Evolutionary conservation across 225 moss, liverwort and hornwort genomes (phyloP).

Genomic region (Neckera pumila): DNA sequence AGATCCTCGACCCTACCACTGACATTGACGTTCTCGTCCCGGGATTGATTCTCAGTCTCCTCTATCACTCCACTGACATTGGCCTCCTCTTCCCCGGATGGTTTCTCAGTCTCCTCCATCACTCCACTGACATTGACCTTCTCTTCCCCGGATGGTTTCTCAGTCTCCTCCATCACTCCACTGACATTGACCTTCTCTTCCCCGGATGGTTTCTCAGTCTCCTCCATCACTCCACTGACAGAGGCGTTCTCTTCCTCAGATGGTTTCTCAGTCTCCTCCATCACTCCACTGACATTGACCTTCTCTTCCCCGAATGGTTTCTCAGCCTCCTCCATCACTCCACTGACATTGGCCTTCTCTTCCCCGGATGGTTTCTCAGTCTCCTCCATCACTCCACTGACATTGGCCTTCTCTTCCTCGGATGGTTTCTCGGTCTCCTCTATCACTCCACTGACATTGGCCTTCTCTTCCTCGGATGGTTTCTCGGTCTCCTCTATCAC

Average conservation of each 20-base stretch:
- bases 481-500: background rate
- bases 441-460: background rate
- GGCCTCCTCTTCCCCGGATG: background rate
- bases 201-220: background rate
- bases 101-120: background rate
- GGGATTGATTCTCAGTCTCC: background rate
- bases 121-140: background rate
- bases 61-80: background rate
- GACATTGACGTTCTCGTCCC: background rate
- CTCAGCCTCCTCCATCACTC: background rate
- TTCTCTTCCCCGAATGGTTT: background rate
- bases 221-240: fast-evolving
- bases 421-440: background rate
- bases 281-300: background rate
- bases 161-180: background rate
- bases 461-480: background rate
- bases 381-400: background rate
- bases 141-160: background rate
- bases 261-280: background rate
- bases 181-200: background rate
- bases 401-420: background rate
- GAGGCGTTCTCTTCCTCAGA: fast-evolving
- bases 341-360: background rate
- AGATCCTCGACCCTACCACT: background rate
- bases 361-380: background rate